phyloP scores from a whole-genome alignment of 345 rosid species.

The Eucalyptus erythrocorys region DNA sequence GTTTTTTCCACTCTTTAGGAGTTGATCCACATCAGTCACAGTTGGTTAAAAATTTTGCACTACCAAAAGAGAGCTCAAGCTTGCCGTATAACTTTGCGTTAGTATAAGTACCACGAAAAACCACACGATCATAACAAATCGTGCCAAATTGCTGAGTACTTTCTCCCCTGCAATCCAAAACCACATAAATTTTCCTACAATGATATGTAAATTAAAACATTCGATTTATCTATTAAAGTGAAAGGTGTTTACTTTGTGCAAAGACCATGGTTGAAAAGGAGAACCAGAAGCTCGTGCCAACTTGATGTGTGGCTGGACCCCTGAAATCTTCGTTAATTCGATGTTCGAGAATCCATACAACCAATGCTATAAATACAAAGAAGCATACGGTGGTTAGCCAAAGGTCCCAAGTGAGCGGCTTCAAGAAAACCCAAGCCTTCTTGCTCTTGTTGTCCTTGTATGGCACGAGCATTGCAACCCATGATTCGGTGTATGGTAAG shows the following conservation, averaged over 20 bases:
- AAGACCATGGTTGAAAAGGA: not conserved
- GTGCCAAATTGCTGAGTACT: accelerated
- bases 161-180: not conserved
- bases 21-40: not conserved
- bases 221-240: not conserved
- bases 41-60: not conserved
- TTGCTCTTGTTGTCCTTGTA: not conserved
- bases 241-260: not conserved
- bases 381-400: not conserved
- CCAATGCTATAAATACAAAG: not conserved
- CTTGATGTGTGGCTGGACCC: not conserved
- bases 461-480: not conserved
- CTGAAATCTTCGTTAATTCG: not conserved
- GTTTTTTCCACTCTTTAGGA: not conserved
- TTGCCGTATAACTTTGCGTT: not conserved
- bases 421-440: not conserved
- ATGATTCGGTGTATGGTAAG: not conserved
- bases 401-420: not conserved
- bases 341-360: not conserved
- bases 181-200: too few species aligned
- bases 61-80: not conserved
- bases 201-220: too few species aligned
- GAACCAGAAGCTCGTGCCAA: not conserved
- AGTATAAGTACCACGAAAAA: not conserved
- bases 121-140: not conserved